Conservation (phyloP, 129 eudicot species). For the Smallanthus sonchifolius region DNA sequence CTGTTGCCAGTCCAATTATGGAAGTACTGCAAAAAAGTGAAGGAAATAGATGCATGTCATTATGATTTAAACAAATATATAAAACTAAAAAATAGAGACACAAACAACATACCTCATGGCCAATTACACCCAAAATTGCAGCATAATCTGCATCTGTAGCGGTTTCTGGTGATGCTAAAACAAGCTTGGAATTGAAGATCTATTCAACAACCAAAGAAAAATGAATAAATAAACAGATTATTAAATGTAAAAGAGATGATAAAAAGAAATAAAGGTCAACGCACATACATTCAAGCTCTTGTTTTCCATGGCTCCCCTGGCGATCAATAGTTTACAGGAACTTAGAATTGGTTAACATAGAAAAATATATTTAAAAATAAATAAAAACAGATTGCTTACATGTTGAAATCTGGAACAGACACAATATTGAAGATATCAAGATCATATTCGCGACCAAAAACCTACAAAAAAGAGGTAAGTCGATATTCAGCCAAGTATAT, state of each 20-base stretch:
- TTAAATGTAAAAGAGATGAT: not conserved
- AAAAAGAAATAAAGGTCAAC: not conserved
- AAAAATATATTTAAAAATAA: not conserved
- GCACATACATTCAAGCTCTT: constrained; percentile 85
- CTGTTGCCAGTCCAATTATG: constrained; percentile 99
- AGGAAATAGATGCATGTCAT: constrained; percentile 3
- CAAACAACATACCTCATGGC: constrained; percentile 76
- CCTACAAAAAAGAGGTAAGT: constrained; percentile 28
- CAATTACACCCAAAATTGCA: constrained; percentile 94
- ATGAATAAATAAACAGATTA: not conserved
- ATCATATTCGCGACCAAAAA: constrained; percentile 92
- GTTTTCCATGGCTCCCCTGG: constrained; percentile 99
- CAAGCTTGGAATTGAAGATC: constrained; percentile 93
- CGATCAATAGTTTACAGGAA: constrained; percentile 18
- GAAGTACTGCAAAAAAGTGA: constrained; percentile 62
- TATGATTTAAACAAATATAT: not conserved
- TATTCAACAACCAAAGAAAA: constrained; percentile 18
- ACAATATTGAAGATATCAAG: constrained; percentile 92
- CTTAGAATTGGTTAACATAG: not conserved
- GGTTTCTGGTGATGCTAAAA: constrained; percentile 97
- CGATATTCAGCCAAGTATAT: not conserved
- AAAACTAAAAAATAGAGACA: not conserved
- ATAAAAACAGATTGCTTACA: constrained; percentile 34
- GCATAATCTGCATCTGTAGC: constrained; percentile 97
- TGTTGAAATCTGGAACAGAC: constrained; percentile 95